Base-by-base conservation (phyloP, 768 basidiomycete genomes). In the Holtermanniella nyarrowii region DNA sequence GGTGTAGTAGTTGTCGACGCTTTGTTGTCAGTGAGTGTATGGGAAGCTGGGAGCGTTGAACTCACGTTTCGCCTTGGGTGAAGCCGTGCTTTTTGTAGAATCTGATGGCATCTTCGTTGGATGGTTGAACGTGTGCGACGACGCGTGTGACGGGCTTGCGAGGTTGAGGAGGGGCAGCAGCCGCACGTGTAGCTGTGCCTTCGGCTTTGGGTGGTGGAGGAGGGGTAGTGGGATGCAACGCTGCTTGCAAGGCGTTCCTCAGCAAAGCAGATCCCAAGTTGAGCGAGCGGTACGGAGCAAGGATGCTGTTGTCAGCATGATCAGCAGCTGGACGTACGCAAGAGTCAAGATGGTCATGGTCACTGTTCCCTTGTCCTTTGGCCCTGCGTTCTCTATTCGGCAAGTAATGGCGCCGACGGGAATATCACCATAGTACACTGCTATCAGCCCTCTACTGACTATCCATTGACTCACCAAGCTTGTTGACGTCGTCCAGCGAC, bases 351-450 rank as follows among this genome's bases (percentile, higher is more conserved):
- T 65, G 20, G 65, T 63, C 18, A 70, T 47, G 1, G 66, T 67
- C 21, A 65, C 62, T 3, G 24, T n/a, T 2, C 20, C 25, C 43
- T 58, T 56, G 24, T 62, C 58, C 42, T 63, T 63, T 4, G 59
- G 48, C 13, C 56, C 48, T 16, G 57, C 54, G 43, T 64, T 61
- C 2, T 68, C 66, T 26, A 68, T 60, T 41, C 58, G 56, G 45
- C 66, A 65, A 27, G 65, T 62, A 46, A 62, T 60, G 4, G 66
- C 67, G 37, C 69, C 69, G 26, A 70, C 69, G 40, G 69, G 69
- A 47, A 70, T 70, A 53, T 70, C 69, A 21, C 56, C 63, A 49
- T 68, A 70, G 49, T 70, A 70, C 44, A 70, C 68, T 70, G 44
- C 42, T 3, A 20, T 44, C 5, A 50, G 37, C 11, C 5, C 37